These are phyloP conservation scores for Podila epicladia DNA, from an alignment of 192 early-diverging fungal species.

Conservation along the genomic window DNA sequence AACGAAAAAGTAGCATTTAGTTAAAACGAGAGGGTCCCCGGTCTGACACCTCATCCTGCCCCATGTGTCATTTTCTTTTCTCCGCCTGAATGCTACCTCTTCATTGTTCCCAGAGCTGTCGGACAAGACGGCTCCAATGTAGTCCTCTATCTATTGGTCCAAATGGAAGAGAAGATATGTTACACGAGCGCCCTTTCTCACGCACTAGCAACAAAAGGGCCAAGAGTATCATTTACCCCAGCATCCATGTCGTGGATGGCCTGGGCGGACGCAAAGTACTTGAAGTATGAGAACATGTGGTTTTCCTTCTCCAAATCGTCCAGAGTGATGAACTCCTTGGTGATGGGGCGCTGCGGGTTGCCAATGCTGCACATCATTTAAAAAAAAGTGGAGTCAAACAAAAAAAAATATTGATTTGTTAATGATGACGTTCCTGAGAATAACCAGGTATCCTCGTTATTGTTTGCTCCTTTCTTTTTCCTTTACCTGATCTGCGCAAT, in stretches of 20 bases:
- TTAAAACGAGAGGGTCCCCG: too few relatives aligned
- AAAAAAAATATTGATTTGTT: too few relatives aligned
- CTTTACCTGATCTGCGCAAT: slow-evolving; percentile 12
- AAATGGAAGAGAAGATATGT: background rate
- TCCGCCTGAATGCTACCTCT: too few relatives aligned
- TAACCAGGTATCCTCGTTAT: background rate
- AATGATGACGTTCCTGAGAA: too few relatives aligned
- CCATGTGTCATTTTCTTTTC: too few relatives aligned
- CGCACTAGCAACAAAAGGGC: background rate
- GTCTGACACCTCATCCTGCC: too few relatives aligned
- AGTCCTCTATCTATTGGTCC: slow-evolving; percentile 4
- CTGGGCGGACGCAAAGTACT: background rate
- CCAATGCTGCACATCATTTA: slow-evolving; percentile 3
- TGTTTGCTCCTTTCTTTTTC: too few relatives aligned
- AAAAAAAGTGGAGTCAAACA: background rate
- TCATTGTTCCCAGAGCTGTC: slow-evolving; percentile 1
- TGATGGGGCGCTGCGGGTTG: slow-evolving; percentile 7
- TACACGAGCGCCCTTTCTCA: background rate
- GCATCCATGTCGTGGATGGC: background rate
- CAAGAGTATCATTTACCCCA: background rate
- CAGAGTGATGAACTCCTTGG: background rate
- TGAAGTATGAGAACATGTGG: slow-evolving; percentile 16
- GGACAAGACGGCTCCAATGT: background rate
- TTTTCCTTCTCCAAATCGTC: slow-evolving; percentile 3
- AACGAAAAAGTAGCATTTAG: too few relatives aligned